Evolutionary conservation across 2,329 filamentous ascomycete genomes (phyloP).

Genomic region (Trichoderma simmonsii): DNA sequence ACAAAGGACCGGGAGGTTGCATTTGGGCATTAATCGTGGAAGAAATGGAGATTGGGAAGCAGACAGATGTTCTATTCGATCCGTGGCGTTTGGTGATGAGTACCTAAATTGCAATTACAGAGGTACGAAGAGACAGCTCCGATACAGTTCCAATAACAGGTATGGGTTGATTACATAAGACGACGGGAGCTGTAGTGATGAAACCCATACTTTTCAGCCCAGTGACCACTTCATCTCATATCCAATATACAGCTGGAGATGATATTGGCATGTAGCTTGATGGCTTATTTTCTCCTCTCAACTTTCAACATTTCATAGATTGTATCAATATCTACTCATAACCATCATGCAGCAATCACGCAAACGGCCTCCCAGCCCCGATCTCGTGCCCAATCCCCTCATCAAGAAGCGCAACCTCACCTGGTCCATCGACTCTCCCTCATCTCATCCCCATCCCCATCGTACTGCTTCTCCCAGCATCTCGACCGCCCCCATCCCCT

Average conservation of each 20-base stretch:
- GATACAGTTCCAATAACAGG: neutral
- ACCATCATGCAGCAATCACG: neutral
- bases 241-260: neutral
- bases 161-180: neutral
- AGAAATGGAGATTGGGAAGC: neutral
- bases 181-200: neutral
- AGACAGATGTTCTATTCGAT: neutral
- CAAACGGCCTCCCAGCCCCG: conserved; percentile 34
- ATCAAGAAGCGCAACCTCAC: conserved; percentile 46
- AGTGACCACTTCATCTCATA: neutral
- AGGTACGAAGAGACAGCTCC: neutral
- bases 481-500: conserved; percentile 13
- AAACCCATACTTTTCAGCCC: neutral
- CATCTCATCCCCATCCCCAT: neutral
- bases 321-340: neutral
- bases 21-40: neutral
- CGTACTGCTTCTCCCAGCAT: neutral
- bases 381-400: conserved; percentile 44
- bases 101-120: too few relatives aligned
- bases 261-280: neutral
- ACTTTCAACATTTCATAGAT: neutral
- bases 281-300: neutral
- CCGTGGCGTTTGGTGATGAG: neutral
- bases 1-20: neutral
- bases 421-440: conserved; percentile 36